phyloP scores from a whole-genome alignment of 169 alveolate genomes.

The Eimeria maxima region DNA sequence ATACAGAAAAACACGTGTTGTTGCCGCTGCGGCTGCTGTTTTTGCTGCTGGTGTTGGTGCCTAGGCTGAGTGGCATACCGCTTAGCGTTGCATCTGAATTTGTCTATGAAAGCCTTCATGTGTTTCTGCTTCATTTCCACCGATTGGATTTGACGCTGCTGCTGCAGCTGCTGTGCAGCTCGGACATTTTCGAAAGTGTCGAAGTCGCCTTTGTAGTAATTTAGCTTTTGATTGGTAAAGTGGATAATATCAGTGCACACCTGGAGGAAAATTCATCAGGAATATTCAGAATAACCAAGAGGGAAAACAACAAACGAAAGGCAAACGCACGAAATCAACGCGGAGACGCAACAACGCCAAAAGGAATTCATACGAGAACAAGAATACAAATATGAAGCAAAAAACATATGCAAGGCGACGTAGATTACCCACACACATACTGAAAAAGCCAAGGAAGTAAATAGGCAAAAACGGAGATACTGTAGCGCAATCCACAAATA shows the following conservation, averaged over 20 bases:
- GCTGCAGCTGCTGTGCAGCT: slow-evolving; percentile 90
- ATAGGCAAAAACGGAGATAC: too few relatives aligned
- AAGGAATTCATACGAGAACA: too few relatives aligned
- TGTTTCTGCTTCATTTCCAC: slow-evolving; percentile 95
- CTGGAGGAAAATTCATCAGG: too few relatives aligned
- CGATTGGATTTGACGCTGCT: slow-evolving; percentile 93
- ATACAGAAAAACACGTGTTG: too few relatives aligned
- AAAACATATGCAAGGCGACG: background rate
- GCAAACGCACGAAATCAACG: too few relatives aligned
- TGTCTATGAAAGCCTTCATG: slow-evolving; percentile 97
- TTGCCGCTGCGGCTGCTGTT: too few relatives aligned
- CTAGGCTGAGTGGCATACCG: slow-evolving; percentile 54
- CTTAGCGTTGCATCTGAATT: slow-evolving; percentile 82
- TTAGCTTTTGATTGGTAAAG: slow-evolving; percentile 91
- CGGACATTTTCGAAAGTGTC: slow-evolving; percentile 96
- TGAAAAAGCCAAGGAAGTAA: too few relatives aligned
- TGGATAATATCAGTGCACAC: slow-evolving; percentile 97
- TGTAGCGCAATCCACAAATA: too few relatives aligned
- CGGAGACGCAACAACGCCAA: too few relatives aligned
- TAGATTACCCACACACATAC: background rate
- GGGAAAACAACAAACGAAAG: background rate
- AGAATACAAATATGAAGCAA: background rate
- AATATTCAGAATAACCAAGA: too few relatives aligned
- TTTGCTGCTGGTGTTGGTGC: too few relatives aligned
- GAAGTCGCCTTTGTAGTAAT: slow-evolving; percentile 97